phyloP scores from a whole-genome alignment of 2,329 filamentous ascomycete species.

The Diaporthe citriasiana region DNA sequence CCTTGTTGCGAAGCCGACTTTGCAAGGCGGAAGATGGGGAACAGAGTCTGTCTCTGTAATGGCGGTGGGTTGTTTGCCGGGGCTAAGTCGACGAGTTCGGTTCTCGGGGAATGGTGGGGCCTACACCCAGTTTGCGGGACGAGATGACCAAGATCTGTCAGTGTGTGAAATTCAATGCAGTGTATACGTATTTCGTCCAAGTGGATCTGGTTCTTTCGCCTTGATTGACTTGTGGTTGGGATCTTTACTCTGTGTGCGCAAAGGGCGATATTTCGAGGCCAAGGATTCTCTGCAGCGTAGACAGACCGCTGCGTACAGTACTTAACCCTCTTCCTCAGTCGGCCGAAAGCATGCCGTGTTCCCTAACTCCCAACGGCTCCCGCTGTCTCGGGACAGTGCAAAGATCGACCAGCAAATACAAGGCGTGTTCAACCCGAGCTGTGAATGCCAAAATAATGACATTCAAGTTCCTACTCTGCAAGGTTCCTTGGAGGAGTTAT shows the following conservation, averaged over 20 bases:
- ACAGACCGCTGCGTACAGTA: no score
- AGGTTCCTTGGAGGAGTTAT: not conserved
- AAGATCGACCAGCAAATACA: not conserved
- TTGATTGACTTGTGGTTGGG: not conserved
- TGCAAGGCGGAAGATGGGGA: not conserved
- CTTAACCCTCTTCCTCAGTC: not conserved
- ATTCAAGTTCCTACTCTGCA: not conserved
- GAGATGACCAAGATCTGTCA: not conserved
- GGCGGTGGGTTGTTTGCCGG: slow-evolving; percentile 11
- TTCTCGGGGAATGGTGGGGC: slow-evolving; percentile 24
- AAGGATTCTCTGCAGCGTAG: not conserved
- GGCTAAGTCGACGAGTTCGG: slow-evolving; percentile 3
- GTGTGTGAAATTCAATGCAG: not conserved
- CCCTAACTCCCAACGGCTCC: not conserved
- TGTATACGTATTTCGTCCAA: not conserved
- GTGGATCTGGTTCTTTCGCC: not conserved
- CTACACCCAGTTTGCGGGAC: slow-evolving; percentile 26
- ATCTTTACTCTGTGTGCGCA: not conserved
- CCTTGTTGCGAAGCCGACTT: not conserved
- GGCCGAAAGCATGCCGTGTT: not conserved
- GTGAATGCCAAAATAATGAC: not conserved
- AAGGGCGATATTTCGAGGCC: not conserved
- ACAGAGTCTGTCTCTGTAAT: not conserved
- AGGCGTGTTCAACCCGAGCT: not conserved
- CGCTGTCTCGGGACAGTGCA: not conserved